phyloP scores from a whole-genome alignment of 1,284 basidiomycete genomes.

The Ceratorhiza oryzae-sativae region DNA sequence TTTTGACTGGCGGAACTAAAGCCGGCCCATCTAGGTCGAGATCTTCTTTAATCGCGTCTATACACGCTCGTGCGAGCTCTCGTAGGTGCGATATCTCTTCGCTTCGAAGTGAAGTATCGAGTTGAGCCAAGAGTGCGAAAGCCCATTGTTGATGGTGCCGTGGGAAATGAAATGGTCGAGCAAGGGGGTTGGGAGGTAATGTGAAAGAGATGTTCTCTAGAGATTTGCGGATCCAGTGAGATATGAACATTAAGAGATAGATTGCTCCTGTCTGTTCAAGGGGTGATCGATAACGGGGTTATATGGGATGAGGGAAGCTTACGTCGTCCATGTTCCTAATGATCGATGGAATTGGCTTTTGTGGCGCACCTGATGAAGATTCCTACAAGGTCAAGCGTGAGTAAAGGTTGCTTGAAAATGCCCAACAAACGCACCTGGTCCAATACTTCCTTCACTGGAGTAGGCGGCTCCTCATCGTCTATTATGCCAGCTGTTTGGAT shows the following conservation, averaged over 20 bases:
- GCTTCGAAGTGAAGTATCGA: conserved; percentile 35
- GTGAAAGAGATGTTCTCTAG: conserved; percentile 18
- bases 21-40: conserved; percentile 10
- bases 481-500: conserved; percentile 25
- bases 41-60: conserved; percentile 18
- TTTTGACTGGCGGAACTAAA: background rate
- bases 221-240: conserved; percentile 41
- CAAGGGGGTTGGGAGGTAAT: background rate
- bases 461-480: background rate
- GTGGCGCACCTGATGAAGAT: conserved; percentile 4
- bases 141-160: conserved; percentile 40
- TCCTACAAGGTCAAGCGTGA: background rate
- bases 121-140: conserved; percentile 41
- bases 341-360: conserved; percentile 32
- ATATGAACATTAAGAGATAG: conserved; percentile 41
- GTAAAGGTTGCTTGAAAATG: background rate
- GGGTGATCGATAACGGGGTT: background rate
- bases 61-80: conserved; percentile 38
- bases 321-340: conserved; percentile 41
- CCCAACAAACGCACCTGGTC: background rate
- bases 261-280: background rate
- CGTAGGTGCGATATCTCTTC: conserved; percentile 41
- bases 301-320: background rate
- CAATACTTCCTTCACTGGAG: background rate
- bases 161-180: conserved; percentile 24